A percentile compares a stretch with the other conserved stretches of the same genome.
These are phyloP conservation scores for Chalciporus piperatus DNA, from an alignment of 768 basidiomycete genomes.

Conservation along the genomic window DNA sequence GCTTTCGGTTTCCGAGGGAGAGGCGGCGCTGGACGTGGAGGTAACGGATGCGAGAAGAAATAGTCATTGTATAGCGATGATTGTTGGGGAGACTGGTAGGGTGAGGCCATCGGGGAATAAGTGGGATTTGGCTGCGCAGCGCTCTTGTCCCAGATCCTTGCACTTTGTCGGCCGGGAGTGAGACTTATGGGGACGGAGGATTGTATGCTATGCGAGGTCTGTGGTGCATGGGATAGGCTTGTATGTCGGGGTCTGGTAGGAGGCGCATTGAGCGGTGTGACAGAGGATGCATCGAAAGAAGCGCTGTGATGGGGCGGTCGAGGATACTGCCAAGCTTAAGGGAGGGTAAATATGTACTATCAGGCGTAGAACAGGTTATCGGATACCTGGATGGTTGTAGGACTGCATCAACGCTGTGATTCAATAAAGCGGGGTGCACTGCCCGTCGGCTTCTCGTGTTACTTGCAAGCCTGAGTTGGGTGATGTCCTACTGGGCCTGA, in stretches of 20 bases:
- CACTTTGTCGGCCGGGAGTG: constrained; percentile 21
- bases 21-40: constrained; percentile 29
- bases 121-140: constrained; percentile 9
- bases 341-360: constrained; percentile 5
- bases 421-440: too few species aligned
- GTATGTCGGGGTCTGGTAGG: constrained; percentile 20
- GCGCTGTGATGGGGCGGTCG: constrained; percentile 19
- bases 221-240: constrained; percentile 12
- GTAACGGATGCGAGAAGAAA: constrained; percentile 13
- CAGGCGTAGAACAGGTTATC: neutral
- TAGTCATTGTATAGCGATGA: constrained; percentile 30
- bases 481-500: too few species aligned
- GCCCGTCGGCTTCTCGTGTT: neutral
- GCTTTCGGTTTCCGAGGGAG: constrained; percentile 30
- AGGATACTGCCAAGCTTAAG: constrained; percentile 18
- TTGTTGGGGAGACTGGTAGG: constrained; percentile 11
- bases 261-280: constrained; percentile 6
- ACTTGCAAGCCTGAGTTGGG: too few species aligned
- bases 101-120: constrained; percentile 3
- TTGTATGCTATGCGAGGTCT: constrained; percentile 1
- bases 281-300: constrained; percentile 17
- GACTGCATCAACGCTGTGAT: constrained; percentile 24
- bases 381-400: constrained; percentile 31
- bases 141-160: constrained; percentile 20
- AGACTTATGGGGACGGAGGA: constrained; percentile 24